A percentile compares a stretch with the other conserved stretches of the same genome.
Conservation (phyloP, 495 filamentous ascomycete species). For the Pseudoneurospora amorphoporcata region DNA sequence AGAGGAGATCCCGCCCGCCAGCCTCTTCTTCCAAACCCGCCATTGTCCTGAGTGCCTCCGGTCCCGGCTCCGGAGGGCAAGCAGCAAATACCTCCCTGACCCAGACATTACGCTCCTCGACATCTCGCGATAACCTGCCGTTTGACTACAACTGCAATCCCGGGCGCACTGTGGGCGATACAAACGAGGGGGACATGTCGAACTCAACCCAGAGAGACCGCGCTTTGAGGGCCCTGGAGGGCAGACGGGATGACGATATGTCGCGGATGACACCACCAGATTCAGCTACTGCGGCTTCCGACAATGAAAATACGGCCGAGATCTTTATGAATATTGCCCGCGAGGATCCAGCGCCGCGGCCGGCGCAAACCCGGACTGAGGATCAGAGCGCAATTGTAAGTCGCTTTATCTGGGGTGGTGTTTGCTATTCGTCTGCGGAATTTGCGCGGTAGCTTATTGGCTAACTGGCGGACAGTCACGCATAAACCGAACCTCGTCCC, state of each 20-base stretch:
- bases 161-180: constrained; percentile 21
- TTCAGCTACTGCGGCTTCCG: constrained; percentile 28
- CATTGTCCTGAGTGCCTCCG: constrained; percentile 2
- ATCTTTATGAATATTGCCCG: constrained; percentile 44
- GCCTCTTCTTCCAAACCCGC: constrained; percentile 26
- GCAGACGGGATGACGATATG: constrained; percentile 28
- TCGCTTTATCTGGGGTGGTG: constrained; percentile 2
- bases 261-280: constrained; percentile 31
- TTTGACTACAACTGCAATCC: constrained; percentile 42
- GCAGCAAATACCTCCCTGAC: constrained; percentile 37
- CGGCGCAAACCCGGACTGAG: constrained; percentile 14
- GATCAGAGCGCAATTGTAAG: constrained; percentile 33
- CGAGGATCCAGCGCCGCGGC: constrained; percentile 34
- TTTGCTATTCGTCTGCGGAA: background rate
- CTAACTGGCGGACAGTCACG: constrained; percentile 25
- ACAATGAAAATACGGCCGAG: constrained; percentile 40
- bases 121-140: constrained; percentile 36
- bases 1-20: constrained; percentile 31
- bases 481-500: constrained; percentile 22
- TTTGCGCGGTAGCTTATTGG: background rate
- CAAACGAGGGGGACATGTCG: constrained; percentile 26
- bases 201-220: constrained; percentile 38
- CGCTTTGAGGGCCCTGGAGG: constrained; percentile 40
- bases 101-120: constrained; percentile 40
- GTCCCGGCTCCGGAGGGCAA: constrained; percentile 13